Evolutionary conservation across 306 rosid species (phyloP).

Genomic region (Gastrolobium villosum): DNA sequence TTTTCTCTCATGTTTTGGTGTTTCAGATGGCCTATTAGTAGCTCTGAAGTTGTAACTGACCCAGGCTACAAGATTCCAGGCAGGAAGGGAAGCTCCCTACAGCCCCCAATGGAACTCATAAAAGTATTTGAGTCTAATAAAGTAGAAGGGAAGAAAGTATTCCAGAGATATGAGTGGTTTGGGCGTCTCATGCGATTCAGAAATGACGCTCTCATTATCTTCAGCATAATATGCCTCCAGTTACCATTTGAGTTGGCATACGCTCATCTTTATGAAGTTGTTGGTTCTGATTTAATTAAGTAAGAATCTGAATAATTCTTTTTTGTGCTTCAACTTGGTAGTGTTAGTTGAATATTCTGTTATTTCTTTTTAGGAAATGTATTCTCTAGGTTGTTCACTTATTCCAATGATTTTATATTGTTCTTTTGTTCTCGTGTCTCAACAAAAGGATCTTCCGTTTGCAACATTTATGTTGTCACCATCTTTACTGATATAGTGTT

Average conservation of each 20-base stretch:
- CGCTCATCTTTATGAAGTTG: conserved; percentile 89
- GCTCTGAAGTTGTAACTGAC: conserved; percentile 63
- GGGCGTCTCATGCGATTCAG: conserved; percentile 86
- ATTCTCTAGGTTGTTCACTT: neutral
- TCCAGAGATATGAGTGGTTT: conserved; percentile 89
- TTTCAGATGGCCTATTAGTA: conserved; percentile 85
- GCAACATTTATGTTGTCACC: conserved; percentile 2
- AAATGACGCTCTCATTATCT: conserved; percentile 81
- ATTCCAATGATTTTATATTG: conserved; percentile 17
- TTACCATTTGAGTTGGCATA: conserved; percentile 96
- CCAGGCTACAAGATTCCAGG: conserved; percentile 63
- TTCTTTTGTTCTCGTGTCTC: conserved; percentile 1
- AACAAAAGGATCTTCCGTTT: conserved; percentile 10
- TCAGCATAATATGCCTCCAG: conserved; percentile 95
- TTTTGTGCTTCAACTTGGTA: conserved; percentile 36
- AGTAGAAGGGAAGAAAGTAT: conserved; percentile 69
- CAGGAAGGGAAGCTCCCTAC: conserved; percentile 60
- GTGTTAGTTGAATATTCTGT: conserved; percentile 36
- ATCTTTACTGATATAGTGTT: conserved; percentile 5
- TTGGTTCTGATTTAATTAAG: conserved; percentile 71
- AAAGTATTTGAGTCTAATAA: conserved; percentile 70
- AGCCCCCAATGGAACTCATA: conserved; percentile 61
- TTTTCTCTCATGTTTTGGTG: conserved; percentile 37
- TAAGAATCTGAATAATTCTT: conserved; percentile 57
- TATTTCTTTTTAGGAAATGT: neutral